phyloP scores from a whole-genome alignment of 1,139 yeast species.

The Taiozyma onychis region DNA sequence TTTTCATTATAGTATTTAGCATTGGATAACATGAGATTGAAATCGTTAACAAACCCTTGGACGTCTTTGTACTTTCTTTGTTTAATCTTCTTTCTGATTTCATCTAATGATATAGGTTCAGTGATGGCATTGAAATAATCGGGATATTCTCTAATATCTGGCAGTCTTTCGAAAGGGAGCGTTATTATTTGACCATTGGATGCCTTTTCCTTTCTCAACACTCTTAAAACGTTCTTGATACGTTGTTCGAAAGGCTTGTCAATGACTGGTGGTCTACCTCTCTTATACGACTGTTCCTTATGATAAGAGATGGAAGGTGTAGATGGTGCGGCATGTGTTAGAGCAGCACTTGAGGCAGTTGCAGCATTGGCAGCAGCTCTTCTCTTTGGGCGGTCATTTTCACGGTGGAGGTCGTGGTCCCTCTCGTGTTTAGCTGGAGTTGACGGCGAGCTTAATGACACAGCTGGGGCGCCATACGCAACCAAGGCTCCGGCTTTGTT shows the following conservation, averaged over 20 bases:
- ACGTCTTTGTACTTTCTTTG: slow-evolving; percentile 76
- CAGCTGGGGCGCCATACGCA: slow-evolving; percentile 9
- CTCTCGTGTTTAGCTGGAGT: slow-evolving; percentile 4
- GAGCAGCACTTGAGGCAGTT: not conserved
- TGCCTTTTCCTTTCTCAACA: slow-evolving; percentile 67
- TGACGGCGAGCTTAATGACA: slow-evolving; percentile 3
- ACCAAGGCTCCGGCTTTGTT: slow-evolving; percentile 29
- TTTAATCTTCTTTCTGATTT: slow-evolving; percentile 77
- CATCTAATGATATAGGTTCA: slow-evolving; percentile 77
- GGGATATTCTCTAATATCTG: slow-evolving; percentile 61
- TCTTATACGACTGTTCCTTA: slow-evolving; percentile 47
- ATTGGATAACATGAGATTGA: slow-evolving; percentile 69
- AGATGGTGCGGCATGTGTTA: not conserved
- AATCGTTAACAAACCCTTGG: slow-evolving; percentile 70
- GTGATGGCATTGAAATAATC: slow-evolving; percentile 60
- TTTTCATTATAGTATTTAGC: slow-evolving; percentile 64
- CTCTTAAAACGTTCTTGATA: slow-evolving; percentile 79
- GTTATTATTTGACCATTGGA: slow-evolving; percentile 45
- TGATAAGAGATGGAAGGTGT: slow-evolving; percentile 4
- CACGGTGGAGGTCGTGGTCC: slow-evolving; percentile 10
- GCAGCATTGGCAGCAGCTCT: slow-evolving; percentile 3
- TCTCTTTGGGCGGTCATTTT: slow-evolving; percentile 4
- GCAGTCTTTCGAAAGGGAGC: slow-evolving; percentile 73
- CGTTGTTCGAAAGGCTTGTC: slow-evolving; percentile 93
- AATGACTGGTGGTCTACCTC: slow-evolving; percentile 95